These are phyloP conservation scores for Gloeostereum incarnatum DNA, from an alignment of 768 basidiomycete genomes.

Conservation along the genomic window DNA sequence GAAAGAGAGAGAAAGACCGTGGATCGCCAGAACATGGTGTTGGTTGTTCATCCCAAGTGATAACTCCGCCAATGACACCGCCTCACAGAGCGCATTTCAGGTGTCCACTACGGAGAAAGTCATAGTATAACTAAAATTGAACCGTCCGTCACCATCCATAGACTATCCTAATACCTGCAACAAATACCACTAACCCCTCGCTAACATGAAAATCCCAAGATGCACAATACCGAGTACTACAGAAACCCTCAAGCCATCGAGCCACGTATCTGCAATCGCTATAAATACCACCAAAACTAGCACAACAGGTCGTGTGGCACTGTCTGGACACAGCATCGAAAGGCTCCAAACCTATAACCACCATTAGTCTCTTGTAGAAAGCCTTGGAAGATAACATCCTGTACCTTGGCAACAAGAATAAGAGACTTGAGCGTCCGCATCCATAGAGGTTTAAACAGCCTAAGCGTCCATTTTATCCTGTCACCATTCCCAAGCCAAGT, in stretches of 20 bases:
- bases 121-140: too few relatives aligned
- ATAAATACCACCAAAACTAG: conserved; percentile 11
- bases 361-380: not conserved
- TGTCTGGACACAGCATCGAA: conserved; percentile 11
- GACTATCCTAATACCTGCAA: too few relatives aligned
- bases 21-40: too few relatives aligned
- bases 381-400: not conserved
- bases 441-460: too few relatives aligned
- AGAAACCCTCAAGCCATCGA: conserved; percentile 15
- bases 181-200: too few relatives aligned
- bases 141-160: too few relatives aligned
- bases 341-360: conserved; percentile 7
- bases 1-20: too few relatives aligned
- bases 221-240: conserved; percentile 13
- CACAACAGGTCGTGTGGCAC: conserved; percentile 3
- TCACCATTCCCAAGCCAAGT: not conserved
- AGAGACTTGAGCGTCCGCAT: conserved; percentile 16
- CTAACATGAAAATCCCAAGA: too few relatives aligned
- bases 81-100: too few relatives aligned
- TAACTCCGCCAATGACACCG: too few relatives aligned
- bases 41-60: too few relatives aligned
- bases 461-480: not conserved
- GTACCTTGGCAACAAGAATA: conserved; percentile 18
- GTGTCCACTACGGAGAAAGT: too few relatives aligned
- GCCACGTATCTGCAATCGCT: conserved; percentile 17